Evolutionary conservation across 495 filamentous ascomycete species (phyloP), one percentile per base, ranked within the genome.

Genomic region (Hypomontagnella monticulosa): DNA sequence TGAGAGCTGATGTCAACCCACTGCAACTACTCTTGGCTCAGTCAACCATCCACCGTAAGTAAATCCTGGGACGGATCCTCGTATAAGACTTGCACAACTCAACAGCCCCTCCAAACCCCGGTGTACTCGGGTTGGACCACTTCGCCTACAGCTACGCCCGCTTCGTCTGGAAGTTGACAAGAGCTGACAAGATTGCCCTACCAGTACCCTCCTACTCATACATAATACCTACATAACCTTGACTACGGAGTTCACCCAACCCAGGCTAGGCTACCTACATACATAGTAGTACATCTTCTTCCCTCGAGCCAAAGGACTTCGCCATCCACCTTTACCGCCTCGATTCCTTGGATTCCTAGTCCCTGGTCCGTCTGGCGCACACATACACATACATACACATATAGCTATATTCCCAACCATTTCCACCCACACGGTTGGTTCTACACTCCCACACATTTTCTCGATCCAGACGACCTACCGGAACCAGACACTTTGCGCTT

Each of bases 71-170:
- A 54, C 34, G 30, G 34, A 49, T 69, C 60, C 59, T 69, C 66
- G 66, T 69, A 69, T 69, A 63, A 37, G 50, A 46, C 59, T 36
- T 48, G 27, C 43, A 23, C 12, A 41, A 33, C 12, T 34, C 23
- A 55, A 38, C 49, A 56, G 54, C 49, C 55, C 47, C 55, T 42
- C 42, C 49, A 32, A 56, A 57, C 55, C 49, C 65, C 51, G 59
- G 65, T 38, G 42, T 33, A 46, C 36, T 68, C 66, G 66, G 66
- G 38, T 69, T 49, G n/a, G n/a, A 50, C 56, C 20, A 60, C 55
- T 63, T 63, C 54, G 60, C 66, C 50, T 48, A 69, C 65, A 63
- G 65, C 57, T 67, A 67, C 64, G 57, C 53, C 65, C 54, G 65
- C 58, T 63, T 59, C 59, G 36, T 63, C 66, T 68, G 49, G 49